A percentile compares a stretch with the other conserved stretches of the same genome.
These are phyloP conservation scores for Aspergillus steynii DNA, from an alignment of 495 filamentous ascomycete species.

Conservation along the genomic window DNA sequence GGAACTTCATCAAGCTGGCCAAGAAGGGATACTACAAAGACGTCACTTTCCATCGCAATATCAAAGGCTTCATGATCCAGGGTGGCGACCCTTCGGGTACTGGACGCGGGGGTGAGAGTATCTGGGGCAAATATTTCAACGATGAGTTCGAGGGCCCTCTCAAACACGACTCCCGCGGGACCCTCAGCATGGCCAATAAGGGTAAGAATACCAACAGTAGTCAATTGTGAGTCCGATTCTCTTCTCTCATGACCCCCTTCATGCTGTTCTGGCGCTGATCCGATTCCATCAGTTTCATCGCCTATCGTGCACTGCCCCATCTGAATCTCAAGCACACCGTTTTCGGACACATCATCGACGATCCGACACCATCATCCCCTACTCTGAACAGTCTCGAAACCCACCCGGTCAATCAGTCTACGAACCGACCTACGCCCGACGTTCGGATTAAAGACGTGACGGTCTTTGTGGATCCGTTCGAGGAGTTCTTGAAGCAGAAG, in stretches of 20 bases:
- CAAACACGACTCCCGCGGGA: conserved; percentile 73
- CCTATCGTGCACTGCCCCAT: conserved; percentile 78
- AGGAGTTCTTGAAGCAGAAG: conserved; percentile 70
- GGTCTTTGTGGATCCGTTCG: conserved; percentile 93
- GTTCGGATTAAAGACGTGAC: conserved; percentile 79
- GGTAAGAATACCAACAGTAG: conserved; percentile 94
- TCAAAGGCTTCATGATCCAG: conserved; percentile 96
- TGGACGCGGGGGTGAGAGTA: conserved; percentile 79
- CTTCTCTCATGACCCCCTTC: neutral
- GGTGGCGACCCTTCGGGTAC: conserved; percentile 73
- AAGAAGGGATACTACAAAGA: conserved; percentile 87
- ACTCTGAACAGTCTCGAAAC: conserved; percentile 73
- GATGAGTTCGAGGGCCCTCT: conserved; percentile 92
- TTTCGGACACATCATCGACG: conserved; percentile 82
- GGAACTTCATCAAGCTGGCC: conserved; percentile 90
- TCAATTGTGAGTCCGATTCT: conserved; percentile 65
- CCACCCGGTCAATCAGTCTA: conserved; percentile 63
- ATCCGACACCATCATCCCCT: conserved; percentile 56
- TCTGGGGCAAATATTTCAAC: conserved; percentile 88
- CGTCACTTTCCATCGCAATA: conserved; percentile 86
- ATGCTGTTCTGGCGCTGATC: conserved; percentile 9
- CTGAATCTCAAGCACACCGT: conserved; percentile 96
- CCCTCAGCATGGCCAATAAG: conserved; percentile 96
- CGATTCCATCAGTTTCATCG: conserved; percentile 63
- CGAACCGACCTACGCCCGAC: conserved; percentile 70